Evolutionary conservation across 2,329 filamentous ascomycete species (phyloP), one percentile per base, ranked within the genome.

Genomic region (Cytospora piceae): DNA sequence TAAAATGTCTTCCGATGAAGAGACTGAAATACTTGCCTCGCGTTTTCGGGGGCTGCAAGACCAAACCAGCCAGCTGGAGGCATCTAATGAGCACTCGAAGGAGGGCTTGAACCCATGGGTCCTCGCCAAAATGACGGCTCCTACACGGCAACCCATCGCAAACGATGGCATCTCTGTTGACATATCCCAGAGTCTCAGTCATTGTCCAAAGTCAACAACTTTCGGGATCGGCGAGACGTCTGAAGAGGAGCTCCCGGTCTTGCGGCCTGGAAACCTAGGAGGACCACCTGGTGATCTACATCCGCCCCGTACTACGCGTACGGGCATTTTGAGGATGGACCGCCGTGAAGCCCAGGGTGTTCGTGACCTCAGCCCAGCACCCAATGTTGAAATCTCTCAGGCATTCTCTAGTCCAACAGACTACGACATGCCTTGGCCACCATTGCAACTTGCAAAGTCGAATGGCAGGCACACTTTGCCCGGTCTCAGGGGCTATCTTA

Each of bases 51-150:
- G 61, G 27, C 39, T 49, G 22, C 37, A 56, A 31, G 54, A 53
- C 2, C 29, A 6, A 2, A 12, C 31, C 24, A 8, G 6, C 6
- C 55, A 34, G 17, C 31, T 24, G 52, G 52, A 32, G 14, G 56
- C 61, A 9, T n/a, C 20, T 15, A 54, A 8, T 12, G 22, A 32
- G n/a, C 22, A 53, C 31, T 63, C 64, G 9, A 66, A 61, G 15
- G 67, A 72, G 59, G 71, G 61, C 12, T 67, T 79, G 7, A 79
- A 80, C 63, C 78, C 78, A 27, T 80, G 77, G 77, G 67, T 74
- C 8, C 78, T 79, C 68, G 76, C 78, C 32, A 79, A 77, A 66
- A 72, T 77, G 71, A 75, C 70, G 39, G 69, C 72, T n/a, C 68
- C 72, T 34, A 42, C 56, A 49, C 60, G 60, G 20, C 59, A 58